Conservation (phyloP, 2,329 filamentous ascomycete genomes). For the Fusarium sp. region DNA sequence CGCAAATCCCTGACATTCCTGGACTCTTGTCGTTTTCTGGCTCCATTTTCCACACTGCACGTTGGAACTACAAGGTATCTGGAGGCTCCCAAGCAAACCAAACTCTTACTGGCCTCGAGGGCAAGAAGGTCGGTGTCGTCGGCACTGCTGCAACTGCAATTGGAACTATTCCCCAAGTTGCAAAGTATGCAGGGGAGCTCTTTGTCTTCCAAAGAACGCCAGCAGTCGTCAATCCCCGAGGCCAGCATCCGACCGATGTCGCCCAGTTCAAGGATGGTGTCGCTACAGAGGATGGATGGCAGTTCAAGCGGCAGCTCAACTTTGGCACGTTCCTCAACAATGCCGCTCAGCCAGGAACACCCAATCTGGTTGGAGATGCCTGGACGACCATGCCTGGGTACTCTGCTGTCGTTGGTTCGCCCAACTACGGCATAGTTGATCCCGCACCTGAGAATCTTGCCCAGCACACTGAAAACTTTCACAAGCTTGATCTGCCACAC, state of each 20-base stretch:
- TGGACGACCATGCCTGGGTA: constrained; percentile 1
- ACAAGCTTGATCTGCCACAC: neutral
- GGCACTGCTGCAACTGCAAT: constrained; percentile 10
- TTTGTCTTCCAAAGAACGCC: constrained; percentile 19
- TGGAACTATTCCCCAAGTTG: constrained; percentile 9
- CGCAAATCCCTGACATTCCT: constrained; percentile 10
- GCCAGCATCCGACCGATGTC: constrained; percentile 10
- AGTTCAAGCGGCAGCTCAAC: constrained; percentile 8
- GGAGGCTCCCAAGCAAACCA: constrained; percentile 7
- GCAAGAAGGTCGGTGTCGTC: constrained; percentile 9
- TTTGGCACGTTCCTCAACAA: constrained; percentile 5
- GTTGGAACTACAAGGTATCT: constrained; percentile 11
- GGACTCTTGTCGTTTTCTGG: constrained; percentile 6
- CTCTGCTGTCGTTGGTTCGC: neutral
- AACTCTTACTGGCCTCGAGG: neutral
- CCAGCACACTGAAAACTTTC: neutral
- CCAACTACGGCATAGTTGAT: constrained; percentile 2
- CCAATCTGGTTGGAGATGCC: constrained; percentile 1
- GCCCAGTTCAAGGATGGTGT: neutral
- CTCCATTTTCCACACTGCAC: constrained; percentile 5
- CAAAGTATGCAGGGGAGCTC: constrained; percentile 14
- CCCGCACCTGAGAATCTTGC: constrained; percentile 1
- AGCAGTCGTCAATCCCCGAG: constrained; percentile 9
- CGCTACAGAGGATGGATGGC: constrained; percentile 3
- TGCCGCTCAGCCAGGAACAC: neutral